These are phyloP conservation scores for Coemansia sp. DNA, from an alignment of 192 early-diverging fungal species.

Conservation along the genomic window DNA sequence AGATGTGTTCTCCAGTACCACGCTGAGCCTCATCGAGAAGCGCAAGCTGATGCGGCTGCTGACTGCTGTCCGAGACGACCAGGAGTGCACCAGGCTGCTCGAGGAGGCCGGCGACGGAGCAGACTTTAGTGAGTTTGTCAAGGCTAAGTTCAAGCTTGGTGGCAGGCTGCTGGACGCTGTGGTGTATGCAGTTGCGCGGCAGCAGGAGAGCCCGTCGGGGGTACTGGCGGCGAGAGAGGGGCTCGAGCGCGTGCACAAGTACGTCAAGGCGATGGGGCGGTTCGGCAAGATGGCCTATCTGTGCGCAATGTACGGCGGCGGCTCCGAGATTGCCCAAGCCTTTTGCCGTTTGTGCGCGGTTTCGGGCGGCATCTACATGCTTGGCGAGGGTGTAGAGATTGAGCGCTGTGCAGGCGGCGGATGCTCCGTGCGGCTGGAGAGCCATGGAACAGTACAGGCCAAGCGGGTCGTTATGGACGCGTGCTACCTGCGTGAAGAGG, in stretches of 20 bases:
- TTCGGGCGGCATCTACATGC: conserved; percentile 84
- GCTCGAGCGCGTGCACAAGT: conserved; percentile 60
- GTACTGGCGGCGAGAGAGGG: conserved; percentile 58
- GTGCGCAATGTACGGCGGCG: conserved; percentile 80
- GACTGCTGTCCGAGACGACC: conserved; percentile 57
- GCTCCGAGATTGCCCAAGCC: conserved; percentile 84
- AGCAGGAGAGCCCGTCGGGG: conserved; percentile 14
- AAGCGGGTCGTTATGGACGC: conserved; percentile 53
- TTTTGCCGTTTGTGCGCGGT: conserved; percentile 91
- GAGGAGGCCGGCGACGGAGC: conserved; percentile 25
- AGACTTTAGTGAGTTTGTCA: conserved; percentile 39
- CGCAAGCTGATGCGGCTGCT: conserved; percentile 88
- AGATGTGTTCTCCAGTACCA: conserved; percentile 81
- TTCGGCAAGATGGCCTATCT: conserved; percentile 82
- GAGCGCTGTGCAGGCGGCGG: conserved; percentile 29
- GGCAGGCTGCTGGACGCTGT: conserved; percentile 63
- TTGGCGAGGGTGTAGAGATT: conserved; percentile 53
- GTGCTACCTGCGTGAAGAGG: conserved; percentile 52
- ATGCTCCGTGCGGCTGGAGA: conserved; percentile 37
- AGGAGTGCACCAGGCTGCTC: conserved; percentile 1
- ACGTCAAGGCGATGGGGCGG: conserved; percentile 75
- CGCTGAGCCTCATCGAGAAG: conserved; percentile 78
- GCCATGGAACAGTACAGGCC: conserved; percentile 37
- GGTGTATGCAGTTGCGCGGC: conserved; percentile 60
- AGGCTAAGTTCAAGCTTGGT: conserved; percentile 56